phyloP scores from a whole-genome alignment of 495 filamentous ascomycete species.

The Hypoxylon perforatum region DNA sequence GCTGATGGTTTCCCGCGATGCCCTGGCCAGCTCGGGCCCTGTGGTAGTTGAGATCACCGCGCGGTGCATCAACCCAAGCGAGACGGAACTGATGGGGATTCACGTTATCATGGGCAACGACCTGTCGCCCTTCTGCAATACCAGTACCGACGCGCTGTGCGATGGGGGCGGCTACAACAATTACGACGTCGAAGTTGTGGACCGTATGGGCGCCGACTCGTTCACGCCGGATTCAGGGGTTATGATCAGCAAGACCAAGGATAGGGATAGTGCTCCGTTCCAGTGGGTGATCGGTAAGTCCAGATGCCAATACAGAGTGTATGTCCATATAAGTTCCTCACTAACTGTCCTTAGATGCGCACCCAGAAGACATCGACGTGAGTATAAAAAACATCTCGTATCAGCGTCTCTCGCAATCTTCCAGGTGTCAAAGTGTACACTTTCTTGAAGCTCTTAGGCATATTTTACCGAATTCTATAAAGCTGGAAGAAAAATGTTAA shows the following conservation, averaged over 20 bases:
- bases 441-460: no score
- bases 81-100: constrained; percentile 50
- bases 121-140: constrained; percentile 49
- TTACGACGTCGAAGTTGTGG: constrained; percentile 56
- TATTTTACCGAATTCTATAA: no score
- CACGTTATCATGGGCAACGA: constrained; percentile 48
- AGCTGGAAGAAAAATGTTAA: no score
- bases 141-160: constrained; percentile 50
- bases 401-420: no score
- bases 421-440: no score
- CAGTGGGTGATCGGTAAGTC: constrained; percentile 58
- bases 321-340: no score
- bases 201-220: constrained; percentile 56
- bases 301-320: no score
- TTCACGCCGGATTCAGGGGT: constrained; percentile 55
- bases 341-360: no score
- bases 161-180: constrained; percentile 53
- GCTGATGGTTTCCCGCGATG: constrained; percentile 48
- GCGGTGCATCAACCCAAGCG: constrained; percentile 45
- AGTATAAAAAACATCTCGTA: no score
- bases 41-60: constrained; percentile 53
- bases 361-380: constrained; percentile 53
- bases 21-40: constrained; percentile 49
- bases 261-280: constrained; percentile 46
- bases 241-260: constrained; percentile 57